Evolutionary conservation across 768 basidiomycete genomes (phyloP), one percentile per base, ranked within the genome.

Genomic region (Tylopilus subfusipes): DNA sequence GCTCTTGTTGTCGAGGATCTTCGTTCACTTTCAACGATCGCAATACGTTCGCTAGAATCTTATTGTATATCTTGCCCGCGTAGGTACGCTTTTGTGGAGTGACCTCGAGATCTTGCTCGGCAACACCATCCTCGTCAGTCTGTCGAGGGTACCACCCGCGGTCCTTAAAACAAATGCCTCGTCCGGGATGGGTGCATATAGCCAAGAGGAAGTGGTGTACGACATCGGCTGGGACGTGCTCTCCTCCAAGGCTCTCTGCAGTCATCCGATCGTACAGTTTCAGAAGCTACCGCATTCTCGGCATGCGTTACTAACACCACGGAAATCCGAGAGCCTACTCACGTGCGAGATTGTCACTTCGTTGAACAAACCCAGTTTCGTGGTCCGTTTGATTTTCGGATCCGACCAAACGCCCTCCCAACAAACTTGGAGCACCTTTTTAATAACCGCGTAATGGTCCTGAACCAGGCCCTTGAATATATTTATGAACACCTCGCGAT

Each of bases 91-190:
- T 75, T 52, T 63, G 65, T 55, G 62, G 71, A 27, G 66, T 59
- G 47, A 57, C 63, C 1, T 60, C 62, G 0, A 71, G 71, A 22
- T 75, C 79, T 24, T 71, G 74, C 10, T 75, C 70, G 3, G 58
- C 49, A 0, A 57, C 70, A 1, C 71, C 70, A 11, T 77, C 77
- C 18, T 69, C 72, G 18, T 78, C 79, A 3, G 69, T 66, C 56
- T 87, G 86, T 3, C 90, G 83, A 4, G 84, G 84, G 61, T 97
- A 98, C 94, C 94, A 98, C 3, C 94, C 94, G 9, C 82, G 78
- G 63, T 95, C 92, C 48, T 76, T 82, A 72, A 96, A 97, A 64
- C 94, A 98, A 14, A 97, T 77, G 0, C 94, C 94, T 13, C 76
- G 72, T 0, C 94, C 93, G 0, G 91, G 89, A 24, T 82, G 82